Evolutionary conservation across 352 stramenopile genomes (phyloP), one percentile per base, ranked within the genome.

Genomic region (Phytophthora citrophthora): DNA sequence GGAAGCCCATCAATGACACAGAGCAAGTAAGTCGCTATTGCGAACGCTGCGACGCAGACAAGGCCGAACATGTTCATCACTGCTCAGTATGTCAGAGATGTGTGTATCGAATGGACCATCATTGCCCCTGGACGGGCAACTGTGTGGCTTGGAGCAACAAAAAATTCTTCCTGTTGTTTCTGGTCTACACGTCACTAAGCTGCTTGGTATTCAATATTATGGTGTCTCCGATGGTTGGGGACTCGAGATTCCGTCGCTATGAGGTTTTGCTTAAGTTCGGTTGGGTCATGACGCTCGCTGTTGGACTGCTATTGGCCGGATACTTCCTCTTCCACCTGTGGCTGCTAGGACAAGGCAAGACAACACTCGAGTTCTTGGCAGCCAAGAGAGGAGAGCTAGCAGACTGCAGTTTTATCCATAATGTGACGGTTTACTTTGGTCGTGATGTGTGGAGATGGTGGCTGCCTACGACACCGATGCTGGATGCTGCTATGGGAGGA

Each of bases 111-210:
- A 91, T 96, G 84, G 83, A 96, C 56, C 86, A 96, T 54, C 88
- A 94, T 56, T 94, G 86, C 46, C 86, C 88, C 52, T 96, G 86
- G 88, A 93, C 79, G 4, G 84, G 73, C 64, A 96, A 94, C 60
- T 96, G 88, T 69, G 82, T 96, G n/a, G 88, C 79, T 6, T 89
- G 72, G 72, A 80, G 70, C 67, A 96, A 93, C 70, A 93, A 96
- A 55, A 94, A 93, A 71, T 83, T 74, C 68, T 94, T 94, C 51
- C 32, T 94, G 59, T 81, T 94, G 40, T 94, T 94, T 56, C 61
- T 94, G 16, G 12, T 89, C 1, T 94, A 94, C 73, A 90, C 88
- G 53, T 75, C 84, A 4, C 29, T 86, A 20, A 89, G 83, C 53
- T 91, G 81, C 34, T 61, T 90, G 38, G 32, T 72, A 12, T 94